These are phyloP conservation scores for Fusarium cyanostomum DNA, from an alignment of 2,329 filamentous ascomycete species.

Conservation along the genomic window DNA sequence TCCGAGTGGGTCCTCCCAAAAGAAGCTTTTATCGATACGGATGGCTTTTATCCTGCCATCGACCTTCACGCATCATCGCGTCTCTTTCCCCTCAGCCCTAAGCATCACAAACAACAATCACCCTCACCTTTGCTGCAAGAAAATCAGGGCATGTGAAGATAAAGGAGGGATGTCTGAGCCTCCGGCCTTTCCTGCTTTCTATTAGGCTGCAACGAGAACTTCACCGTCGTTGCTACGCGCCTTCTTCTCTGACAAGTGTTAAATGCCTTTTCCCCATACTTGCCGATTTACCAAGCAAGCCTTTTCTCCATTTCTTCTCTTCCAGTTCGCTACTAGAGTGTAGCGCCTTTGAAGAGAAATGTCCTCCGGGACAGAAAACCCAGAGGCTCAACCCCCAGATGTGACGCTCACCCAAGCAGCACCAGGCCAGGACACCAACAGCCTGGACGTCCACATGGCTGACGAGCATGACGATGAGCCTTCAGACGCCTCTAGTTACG, in stretches of 20 bases:
- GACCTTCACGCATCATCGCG: background rate
- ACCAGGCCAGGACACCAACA: slow-evolving; percentile 11
- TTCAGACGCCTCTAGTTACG: slow-evolving; percentile 24
- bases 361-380: slow-evolving; percentile 9
- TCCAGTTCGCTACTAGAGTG: background rate
- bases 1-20: background rate
- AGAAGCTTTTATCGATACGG: slow-evolving; percentile 17
- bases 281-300: slow-evolving; percentile 20
- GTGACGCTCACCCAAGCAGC: slow-evolving; percentile 20
- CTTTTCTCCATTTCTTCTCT: slow-evolving; percentile 5
- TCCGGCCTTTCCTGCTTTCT: background rate
- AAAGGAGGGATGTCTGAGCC: background rate
- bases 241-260: slow-evolving; percentile 38
- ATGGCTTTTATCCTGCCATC: background rate
- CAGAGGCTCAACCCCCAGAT: slow-evolving; percentile 4
- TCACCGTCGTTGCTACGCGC: slow-evolving; percentile 10
- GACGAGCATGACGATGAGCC: slow-evolving; percentile 14
- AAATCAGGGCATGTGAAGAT: slow-evolving; percentile 2
- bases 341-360: slow-evolving; percentile 22
- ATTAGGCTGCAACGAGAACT: slow-evolving; percentile 8
- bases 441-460: slow-evolving; percentile 22
- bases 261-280: slow-evolving; percentile 13
- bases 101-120: slow-evolving; percentile 3
- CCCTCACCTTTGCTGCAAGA: background rate
- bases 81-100: slow-evolving; percentile 2